These are phyloP conservation scores for Conticribra weissflogii DNA, from an alignment of 108 stramenopile genomes.

Conservation along the genomic window DNA sequence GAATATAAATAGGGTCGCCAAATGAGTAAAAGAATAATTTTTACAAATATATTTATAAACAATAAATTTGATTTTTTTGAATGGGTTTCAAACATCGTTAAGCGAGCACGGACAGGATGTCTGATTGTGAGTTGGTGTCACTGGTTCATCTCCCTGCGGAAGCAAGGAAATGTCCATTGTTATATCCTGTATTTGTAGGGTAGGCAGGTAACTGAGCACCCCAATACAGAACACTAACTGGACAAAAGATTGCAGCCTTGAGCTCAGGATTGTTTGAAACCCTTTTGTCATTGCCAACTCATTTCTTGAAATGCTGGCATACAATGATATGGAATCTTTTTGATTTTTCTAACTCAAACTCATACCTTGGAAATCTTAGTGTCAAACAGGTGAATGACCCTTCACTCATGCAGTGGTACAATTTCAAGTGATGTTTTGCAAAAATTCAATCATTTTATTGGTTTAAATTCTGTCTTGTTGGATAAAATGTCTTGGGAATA, in stretches of 20 bases:
- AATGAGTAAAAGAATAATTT: no score
- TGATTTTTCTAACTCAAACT: no score
- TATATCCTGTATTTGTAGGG: slow-evolving; percentile 24
- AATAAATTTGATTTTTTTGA: background rate
- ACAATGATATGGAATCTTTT: no score
- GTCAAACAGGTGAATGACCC: no score
- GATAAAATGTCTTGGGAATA: no score
- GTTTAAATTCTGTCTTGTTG: no score
- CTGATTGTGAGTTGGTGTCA: slow-evolving; percentile 38
- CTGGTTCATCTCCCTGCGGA: slow-evolving; percentile 43
- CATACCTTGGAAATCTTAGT: no score
- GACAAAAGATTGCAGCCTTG: slow-evolving; percentile 50
- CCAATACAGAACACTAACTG: slow-evolving; percentile 24
- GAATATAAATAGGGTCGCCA: no score
- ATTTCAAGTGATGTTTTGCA: no score
- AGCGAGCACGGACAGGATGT: slow-evolving; percentile 50
- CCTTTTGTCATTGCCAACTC: slow-evolving; percentile 24
- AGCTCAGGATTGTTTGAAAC: slow-evolving; percentile 29
- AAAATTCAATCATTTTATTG: no score
- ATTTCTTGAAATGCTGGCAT: no score
- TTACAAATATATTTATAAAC: background rate
- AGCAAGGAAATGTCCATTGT: slow-evolving; percentile 15
- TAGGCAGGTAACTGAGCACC: slow-evolving; percentile 56
- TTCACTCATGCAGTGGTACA: no score
- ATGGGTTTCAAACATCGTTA: slow-evolving; percentile 30